Conservation (phyloP, 163 green algal genomes). For the Scenedesmus sp. region DNA sequence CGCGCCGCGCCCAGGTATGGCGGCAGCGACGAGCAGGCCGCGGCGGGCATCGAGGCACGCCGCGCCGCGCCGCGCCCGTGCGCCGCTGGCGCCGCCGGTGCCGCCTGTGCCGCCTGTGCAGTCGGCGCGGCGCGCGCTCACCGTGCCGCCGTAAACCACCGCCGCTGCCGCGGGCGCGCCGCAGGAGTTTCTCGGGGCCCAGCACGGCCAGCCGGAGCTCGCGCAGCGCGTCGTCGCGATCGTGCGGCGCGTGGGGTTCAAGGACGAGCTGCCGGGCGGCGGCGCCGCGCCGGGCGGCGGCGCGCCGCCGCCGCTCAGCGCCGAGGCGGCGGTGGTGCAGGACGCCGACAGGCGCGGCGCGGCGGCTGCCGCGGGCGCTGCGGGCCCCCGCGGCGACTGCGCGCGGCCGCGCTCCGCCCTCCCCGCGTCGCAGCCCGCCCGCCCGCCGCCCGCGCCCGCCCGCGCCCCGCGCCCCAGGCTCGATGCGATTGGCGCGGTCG, state of each 20-base stretch:
- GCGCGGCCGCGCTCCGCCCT: too few species aligned
- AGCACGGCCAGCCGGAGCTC: conserved; percentile 21
- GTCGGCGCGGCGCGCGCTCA: too few species aligned
- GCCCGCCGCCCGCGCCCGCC: too few species aligned
- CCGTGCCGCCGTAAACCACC: background rate
- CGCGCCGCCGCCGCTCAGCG: conserved; percentile 25
- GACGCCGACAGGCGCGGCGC: conserved; percentile 72
- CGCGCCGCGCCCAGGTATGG: too few species aligned
- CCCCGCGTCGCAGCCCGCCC: too few species aligned
- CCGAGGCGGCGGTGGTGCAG: conserved; percentile 69
- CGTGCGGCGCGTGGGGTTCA: conserved; percentile 67
- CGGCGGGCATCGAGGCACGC: conserved; percentile 20
- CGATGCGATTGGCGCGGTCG: conserved; percentile 84
- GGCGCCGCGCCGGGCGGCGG: too few species aligned
- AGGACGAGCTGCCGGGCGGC: conserved; percentile 57
- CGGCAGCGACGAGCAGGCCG: conserved; percentile 28
- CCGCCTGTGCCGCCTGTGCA: too few species aligned
- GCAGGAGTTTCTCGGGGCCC: conserved; percentile 55
- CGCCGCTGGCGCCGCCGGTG: too few species aligned
- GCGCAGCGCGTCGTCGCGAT: conserved; percentile 52
- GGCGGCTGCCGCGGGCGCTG: too few species aligned
- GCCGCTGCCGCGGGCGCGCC: background rate
- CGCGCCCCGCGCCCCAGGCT: too few species aligned
- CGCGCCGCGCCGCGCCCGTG: background rate
- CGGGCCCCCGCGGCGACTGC: too few species aligned